phyloP scores from a whole-genome alignment of 2,329 filamentous ascomycete genomes.

The Pyrenochaeta sp. region DNA sequence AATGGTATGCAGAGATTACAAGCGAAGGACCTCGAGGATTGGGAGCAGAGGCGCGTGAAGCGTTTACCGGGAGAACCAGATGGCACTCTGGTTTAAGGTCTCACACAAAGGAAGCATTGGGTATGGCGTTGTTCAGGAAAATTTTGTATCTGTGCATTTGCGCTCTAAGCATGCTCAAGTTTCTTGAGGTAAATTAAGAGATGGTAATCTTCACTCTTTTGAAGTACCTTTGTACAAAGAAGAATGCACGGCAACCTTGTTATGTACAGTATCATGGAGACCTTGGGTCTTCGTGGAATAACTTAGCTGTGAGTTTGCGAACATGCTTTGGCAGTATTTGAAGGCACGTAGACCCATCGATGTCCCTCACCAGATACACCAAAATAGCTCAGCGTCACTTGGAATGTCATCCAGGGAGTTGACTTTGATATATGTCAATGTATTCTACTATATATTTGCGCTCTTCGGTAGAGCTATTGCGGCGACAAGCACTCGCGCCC shows the following conservation, averaged over 20 bases:
- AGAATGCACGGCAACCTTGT: too few species aligned
- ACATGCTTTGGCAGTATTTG: too few species aligned
- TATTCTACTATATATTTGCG: background rate
- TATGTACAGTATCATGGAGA: too few species aligned
- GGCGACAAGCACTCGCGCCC: background rate
- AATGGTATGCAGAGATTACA: conserved; percentile 70
- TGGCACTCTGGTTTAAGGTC: conserved; percentile 67
- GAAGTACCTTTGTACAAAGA: too few species aligned
- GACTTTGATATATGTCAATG: background rate
- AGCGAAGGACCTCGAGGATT: conserved; percentile 90
- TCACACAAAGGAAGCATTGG: background rate
- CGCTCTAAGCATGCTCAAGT: background rate
- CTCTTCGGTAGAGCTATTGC: background rate
- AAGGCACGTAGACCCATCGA: too few species aligned
- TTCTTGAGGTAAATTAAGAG: too few species aligned
- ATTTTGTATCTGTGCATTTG: background rate
- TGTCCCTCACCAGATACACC: too few species aligned
- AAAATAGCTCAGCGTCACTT: too few species aligned
- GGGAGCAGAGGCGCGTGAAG: conserved; percentile 96
- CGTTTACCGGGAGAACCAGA: conserved; percentile 89
- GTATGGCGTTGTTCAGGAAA: conserved; percentile 7
- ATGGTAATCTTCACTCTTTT: too few species aligned
- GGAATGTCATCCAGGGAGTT: too few species aligned
- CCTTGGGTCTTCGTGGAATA: too few species aligned
- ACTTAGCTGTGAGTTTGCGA: too few species aligned